These are phyloP conservation scores for Clarireedia monteithiana DNA, from an alignment of 2,329 filamentous ascomycete genomes.

Conservation along the genomic window DNA sequence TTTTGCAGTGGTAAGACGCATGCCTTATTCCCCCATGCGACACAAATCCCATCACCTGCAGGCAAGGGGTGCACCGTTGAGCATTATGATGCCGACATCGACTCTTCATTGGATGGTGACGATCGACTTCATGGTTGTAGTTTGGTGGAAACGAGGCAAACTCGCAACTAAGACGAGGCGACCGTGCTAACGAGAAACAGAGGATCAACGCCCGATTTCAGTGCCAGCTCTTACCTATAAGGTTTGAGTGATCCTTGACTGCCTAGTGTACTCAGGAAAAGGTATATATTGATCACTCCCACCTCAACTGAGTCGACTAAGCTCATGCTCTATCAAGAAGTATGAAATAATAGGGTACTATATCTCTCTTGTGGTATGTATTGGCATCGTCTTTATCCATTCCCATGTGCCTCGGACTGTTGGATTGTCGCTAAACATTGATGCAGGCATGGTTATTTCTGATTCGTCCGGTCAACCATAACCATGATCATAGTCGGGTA, in stretches of 20 bases:
- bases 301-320: conserved; percentile 2
- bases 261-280: conserved; percentile 9
- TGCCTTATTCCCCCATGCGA: background rate
- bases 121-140: conserved; percentile 8
- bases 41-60: conserved; percentile 5
- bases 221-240: conserved; percentile 11
- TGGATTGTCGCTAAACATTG: conserved; percentile 21
- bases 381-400: background rate
- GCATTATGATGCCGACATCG: background rate
- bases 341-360: background rate
- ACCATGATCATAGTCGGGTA: conserved; percentile 11
- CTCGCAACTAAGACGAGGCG: conserved; percentile 18
- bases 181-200: conserved; percentile 16
- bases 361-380: background rate
- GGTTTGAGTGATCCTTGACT: conserved; percentile 14
- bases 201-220: conserved; percentile 13
- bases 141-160: conserved; percentile 12
- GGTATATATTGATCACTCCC: conserved; percentile 19
- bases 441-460: conserved; percentile 14
- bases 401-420: conserved; percentile 15
- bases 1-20: conserved; percentile 1
- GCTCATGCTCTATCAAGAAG: background rate
- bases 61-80: background rate
- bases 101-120: conserved; percentile 1
- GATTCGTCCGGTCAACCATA: conserved; percentile 20